phyloP scores from a whole-genome alignment of 257 asterid genomes.

The Solanum acaule region DNA sequence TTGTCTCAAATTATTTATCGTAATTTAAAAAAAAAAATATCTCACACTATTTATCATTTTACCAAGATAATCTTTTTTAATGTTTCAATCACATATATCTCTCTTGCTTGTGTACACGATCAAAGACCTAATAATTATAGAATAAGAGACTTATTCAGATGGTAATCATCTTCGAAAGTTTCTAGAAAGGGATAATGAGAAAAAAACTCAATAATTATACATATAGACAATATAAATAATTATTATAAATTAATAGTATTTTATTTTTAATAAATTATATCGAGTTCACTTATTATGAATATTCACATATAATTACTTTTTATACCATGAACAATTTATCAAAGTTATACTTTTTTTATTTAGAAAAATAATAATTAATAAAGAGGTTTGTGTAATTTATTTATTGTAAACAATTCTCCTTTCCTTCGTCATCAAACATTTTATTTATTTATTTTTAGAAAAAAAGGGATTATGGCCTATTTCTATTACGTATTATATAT shows the following conservation, averaged over 20 bases:
- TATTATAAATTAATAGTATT: no score
- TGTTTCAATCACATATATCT: not conserved
- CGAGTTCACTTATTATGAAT: not conserved
- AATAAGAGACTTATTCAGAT: not conserved
- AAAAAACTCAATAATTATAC: not conserved
- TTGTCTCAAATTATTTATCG: rapidly evolving
- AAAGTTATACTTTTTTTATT: not conserved
- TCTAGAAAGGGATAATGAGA: rapidly evolving
- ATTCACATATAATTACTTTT: not conserved
- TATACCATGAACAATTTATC: not conserved
- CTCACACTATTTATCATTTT: not conserved
- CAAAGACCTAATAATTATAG: not conserved
- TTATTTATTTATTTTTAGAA: no score
- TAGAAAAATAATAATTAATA: not conserved
- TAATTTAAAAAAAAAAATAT: not conserved
- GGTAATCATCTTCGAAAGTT: not conserved
- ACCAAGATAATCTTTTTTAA: not conserved
- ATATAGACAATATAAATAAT: no score
- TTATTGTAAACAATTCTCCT: not conserved
- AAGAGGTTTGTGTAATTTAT: not conserved
- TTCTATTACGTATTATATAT: not conserved
- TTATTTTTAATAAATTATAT: not conserved
- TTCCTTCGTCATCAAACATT: not conserved
- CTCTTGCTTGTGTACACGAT: not conserved
- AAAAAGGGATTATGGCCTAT: not conserved